A percentile compares a stretch with the other conserved stretches of the same genome.
Conservation (phyloP, 2,329 filamentous ascomycete species). For the Nemania bipapillata region DNA sequence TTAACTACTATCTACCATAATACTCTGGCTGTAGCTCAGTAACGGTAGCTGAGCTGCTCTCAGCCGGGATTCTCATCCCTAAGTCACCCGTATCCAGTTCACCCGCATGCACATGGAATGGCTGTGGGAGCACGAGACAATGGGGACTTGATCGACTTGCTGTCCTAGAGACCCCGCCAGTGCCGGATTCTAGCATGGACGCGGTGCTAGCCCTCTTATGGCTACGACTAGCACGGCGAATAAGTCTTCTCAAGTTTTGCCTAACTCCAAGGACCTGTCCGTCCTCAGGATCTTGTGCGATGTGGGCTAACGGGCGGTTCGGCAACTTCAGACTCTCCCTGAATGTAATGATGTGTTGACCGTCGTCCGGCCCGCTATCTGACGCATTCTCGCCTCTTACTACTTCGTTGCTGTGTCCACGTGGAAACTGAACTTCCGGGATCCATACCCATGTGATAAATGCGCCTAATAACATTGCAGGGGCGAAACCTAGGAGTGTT, state of each 20-base stretch:
- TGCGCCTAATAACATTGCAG: slow-evolving; percentile 43
- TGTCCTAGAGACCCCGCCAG: neutral
- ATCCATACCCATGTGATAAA: slow-evolving; percentile 45
- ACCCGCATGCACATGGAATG: neutral
- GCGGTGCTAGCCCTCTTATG: neutral
- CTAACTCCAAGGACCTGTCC: slow-evolving; percentile 41
- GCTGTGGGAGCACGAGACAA: neutral
- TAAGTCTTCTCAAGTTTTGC: slow-evolving; percentile 31
- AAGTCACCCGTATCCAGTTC: slow-evolving; percentile 11
- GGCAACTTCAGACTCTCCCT: slow-evolving; percentile 36
- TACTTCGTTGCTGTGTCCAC: slow-evolving; percentile 25
- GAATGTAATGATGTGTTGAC: slow-evolving; percentile 19
- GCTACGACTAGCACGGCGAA: neutral
- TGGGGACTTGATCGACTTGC: neutral
- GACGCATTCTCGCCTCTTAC: slow-evolving; percentile 26
- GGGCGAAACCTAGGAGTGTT: slow-evolving; percentile 41
- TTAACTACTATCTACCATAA: too few species aligned
- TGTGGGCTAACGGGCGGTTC: slow-evolving; percentile 39
- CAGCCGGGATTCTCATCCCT: neutral
- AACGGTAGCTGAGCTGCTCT: neutral
- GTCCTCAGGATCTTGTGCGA: slow-evolving; percentile 38
- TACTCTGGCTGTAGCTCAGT: neutral
- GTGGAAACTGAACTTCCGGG: slow-evolving; percentile 43
- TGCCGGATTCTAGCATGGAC: neutral
- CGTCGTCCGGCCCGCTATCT: slow-evolving; percentile 25